Conservation (phyloP, 352 stramenopile species). For the Phytopythium kandeliae region DNA sequence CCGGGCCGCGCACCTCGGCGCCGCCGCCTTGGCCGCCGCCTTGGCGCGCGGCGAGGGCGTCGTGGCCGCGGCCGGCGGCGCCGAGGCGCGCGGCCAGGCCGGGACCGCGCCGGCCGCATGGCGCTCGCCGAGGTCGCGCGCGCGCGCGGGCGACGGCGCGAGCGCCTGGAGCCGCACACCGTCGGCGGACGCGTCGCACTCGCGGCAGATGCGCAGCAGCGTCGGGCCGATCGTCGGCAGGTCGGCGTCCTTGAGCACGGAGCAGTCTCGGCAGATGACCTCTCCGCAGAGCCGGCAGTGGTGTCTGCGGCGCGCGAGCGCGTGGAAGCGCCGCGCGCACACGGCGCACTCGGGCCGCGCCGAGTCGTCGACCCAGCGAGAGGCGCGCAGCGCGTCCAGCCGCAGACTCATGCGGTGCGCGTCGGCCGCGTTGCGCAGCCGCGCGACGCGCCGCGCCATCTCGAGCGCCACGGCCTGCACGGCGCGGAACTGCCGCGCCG, state of each 20-base stretch:
- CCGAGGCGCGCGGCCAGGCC: neutral
- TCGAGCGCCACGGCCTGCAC: slow-evolving; percentile 49
- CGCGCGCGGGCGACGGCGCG: neutral
- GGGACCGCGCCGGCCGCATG: neutral
- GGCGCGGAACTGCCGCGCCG: slow-evolving; percentile 57
- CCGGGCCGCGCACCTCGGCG: slow-evolving; percentile 2
- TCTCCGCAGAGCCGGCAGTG: slow-evolving; percentile 76
- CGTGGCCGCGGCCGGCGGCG: neutral
- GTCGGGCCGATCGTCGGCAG: slow-evolving; percentile 60
- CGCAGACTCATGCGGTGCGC: slow-evolving; percentile 56
- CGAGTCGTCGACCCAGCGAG: slow-evolving; percentile 54
- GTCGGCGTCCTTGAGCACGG: slow-evolving; percentile 62
- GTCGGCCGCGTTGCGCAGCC: slow-evolving; percentile 51
- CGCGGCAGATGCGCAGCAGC: slow-evolving; percentile 56
- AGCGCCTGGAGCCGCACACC: neutral
- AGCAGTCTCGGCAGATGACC: slow-evolving; percentile 72
- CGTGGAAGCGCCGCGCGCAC: slow-evolving; percentile 64
- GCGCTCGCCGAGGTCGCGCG: neutral
- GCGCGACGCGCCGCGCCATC: slow-evolving; percentile 47
- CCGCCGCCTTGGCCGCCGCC: neutral
- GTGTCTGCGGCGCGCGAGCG: slow-evolving; percentile 55
- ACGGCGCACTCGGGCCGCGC: slow-evolving; percentile 47
- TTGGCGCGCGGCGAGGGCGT: too few relatives aligned
- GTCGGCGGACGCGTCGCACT: slow-evolving; percentile 28
- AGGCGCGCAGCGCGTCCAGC: slow-evolving; percentile 41